phyloP scores from a whole-genome alignment of 306 rosid genomes.

The Quercus bicolor region DNA sequence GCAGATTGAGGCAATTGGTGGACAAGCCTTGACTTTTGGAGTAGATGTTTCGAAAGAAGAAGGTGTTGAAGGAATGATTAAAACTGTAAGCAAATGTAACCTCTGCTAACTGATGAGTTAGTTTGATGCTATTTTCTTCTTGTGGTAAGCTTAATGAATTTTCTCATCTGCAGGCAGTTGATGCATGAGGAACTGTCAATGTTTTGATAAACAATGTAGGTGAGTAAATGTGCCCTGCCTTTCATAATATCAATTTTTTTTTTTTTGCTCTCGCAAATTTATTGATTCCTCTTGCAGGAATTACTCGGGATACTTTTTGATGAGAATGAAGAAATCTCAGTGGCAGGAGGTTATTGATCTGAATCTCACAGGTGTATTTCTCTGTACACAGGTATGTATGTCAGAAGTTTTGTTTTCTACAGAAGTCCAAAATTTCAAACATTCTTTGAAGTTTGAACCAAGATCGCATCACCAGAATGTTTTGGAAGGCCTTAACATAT shows the following conservation, averaged over 20 bases:
- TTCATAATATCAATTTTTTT: neutral
- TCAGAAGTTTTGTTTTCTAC: conserved; percentile 4
- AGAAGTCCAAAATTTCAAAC: neutral
- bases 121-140: conserved; percentile 14
- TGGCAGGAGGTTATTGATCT: conserved; percentile 95
- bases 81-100: conserved; percentile 53
- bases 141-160: conserved; percentile 27
- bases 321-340: conserved; percentile 92
- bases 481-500: too few relatives aligned
- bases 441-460: too few relatives aligned
- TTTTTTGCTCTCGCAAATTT: conserved; percentile 10
- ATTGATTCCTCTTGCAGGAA: conserved; percentile 51
- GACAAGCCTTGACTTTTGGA: conserved; percentile 78
- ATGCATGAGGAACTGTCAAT: conserved; percentile 98
- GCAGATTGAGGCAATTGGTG: conserved; percentile 79
- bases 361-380: conserved; percentile 91
- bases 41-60: conserved; percentile 95
- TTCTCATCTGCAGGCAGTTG: conserved; percentile 61
- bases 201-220: conserved; percentile 88
- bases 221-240: conserved; percentile 24
- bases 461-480: too few relatives aligned
- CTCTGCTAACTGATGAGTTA: conserved; percentile 16
- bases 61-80: conserved; percentile 80
- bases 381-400: conserved; percentile 69
- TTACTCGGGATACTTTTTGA: conserved; percentile 88